Base-by-base conservation (phyloP, 164 flowering plant species). In the Malania oleifera region DNA sequence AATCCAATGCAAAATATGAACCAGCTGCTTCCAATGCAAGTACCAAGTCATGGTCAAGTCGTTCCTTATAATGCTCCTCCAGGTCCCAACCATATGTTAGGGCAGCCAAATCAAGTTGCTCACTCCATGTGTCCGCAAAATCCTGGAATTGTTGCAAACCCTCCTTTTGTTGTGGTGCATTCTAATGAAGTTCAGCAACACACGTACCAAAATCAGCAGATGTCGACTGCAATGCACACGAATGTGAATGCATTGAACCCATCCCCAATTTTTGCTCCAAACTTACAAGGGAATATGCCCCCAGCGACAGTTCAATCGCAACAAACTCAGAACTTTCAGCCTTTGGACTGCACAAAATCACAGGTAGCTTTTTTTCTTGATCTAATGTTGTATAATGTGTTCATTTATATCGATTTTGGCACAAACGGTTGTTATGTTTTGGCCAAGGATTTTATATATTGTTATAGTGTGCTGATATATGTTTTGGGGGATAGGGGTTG, bases 1-100 rank as follows among this genome's bases (percentile, higher is more conserved):
- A 63, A 66, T 60, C 61, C 45, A 11, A 46, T 70, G 45, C 74
- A 62, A 24, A 67, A 67, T 53, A 57, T 73, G 61, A 70, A 66
- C 54, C 73, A 66, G 23, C 37, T 55, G 45, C 1, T 54, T 22
- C 58, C 62, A 17, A 41, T 61, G 56, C 74, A 67, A 52, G 55
- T 61, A 61, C 54, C 47, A 22, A 59, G 29, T 45, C 59, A 31
- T 38, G 56, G 61, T 24, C 65, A 43, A 44, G 43, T 50, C 27
- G 17, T 10, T 38, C 60, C 67, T 29, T 26, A 13, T 54, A 18
- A 22, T 61, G 60, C 23, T n/a, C 19, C 41, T n/a, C 57, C 39
- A 28, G 44, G 44, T 40, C 17, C 17, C 14, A 40, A 44, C 47
- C 17, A 44, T 44, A 44, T 22, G 5, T 44, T 44, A n/a, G 47